A percentile compares a stretch with the other conserved stretches of the same genome.
Conservation (phyloP, 2,329 filamentous ascomycete genomes). For the Lojkania enalia region DNA sequence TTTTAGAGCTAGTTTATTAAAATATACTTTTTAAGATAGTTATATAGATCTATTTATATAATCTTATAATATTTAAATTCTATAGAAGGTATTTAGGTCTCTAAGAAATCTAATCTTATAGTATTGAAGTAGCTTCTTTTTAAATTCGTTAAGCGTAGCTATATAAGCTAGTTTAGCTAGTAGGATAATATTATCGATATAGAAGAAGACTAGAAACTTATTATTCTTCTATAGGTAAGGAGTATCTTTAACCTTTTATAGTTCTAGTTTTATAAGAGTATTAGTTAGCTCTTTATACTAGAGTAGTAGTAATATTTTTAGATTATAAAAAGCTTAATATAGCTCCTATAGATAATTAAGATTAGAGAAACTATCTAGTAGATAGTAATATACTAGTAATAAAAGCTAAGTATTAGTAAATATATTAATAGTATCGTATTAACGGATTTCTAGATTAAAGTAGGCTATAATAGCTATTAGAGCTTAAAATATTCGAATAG, state of each 20-base stretch:
- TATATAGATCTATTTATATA: constrained; percentile 4
- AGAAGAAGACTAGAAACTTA: constrained; percentile 15
- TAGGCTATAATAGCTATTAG: constrained; percentile 22
- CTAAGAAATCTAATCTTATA: constrained; percentile 7
- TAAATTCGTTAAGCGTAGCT: constrained; percentile 5
- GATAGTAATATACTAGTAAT: constrained; percentile 14
- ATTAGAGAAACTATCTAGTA: constrained; percentile 16
- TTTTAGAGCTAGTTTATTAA: constrained; percentile 10
- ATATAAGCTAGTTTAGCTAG: not conserved
- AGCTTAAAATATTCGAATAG: constrained; percentile 17
- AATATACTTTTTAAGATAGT: constrained; percentile 13
- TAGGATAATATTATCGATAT: constrained; percentile 4
- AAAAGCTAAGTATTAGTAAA: no score
- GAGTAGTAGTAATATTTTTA: constrained; percentile 17
- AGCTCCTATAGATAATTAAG: constrained; percentile 11
- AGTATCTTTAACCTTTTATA: constrained; percentile 7
- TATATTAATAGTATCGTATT: no score
- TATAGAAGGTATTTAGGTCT: constrained; percentile 7
- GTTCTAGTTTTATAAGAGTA: constrained; percentile 12
- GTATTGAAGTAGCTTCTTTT: not conserved
- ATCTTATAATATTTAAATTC: constrained; percentile 6
- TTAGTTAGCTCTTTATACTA: constrained; percentile 16
- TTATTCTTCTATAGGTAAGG: constrained; percentile 15
- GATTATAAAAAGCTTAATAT: constrained; percentile 18
- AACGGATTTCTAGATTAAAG: no score